Base-by-base conservation (phyloP, 106 monocot genomes). In the Platanthera zijinensis region DNA sequence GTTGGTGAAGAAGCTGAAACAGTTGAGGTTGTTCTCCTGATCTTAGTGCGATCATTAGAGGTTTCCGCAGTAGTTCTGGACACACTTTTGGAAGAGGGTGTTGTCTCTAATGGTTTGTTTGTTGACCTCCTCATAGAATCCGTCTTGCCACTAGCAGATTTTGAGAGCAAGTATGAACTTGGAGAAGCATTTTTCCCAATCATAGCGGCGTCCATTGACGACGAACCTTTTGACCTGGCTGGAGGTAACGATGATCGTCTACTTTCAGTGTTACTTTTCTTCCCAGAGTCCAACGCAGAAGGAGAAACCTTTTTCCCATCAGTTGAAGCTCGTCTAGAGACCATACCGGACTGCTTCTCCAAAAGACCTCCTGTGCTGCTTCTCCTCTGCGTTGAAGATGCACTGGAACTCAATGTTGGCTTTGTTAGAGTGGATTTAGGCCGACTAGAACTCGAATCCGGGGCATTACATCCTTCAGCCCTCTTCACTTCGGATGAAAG, bases 281-380 rank as follows among this genome's bases (percentile, higher is more conserved):
- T 90, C 0, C 50, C 50, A 51, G 79, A 72, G 28, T 80, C 84
- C 10, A 84, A 59, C 49, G 74, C 28, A 9, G 87, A 76, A 22
- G 80, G 52, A 80, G 80, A 68, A 70, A 76, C 76, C 73, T 82
- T 88, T 12, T 77, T 80, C 13, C 45, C 78, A 64, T 79, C 77
- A 54, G 17, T 48, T 13, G 82, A 57, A 76, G 57, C n/a, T n/a
- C 9, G 57, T 79, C 66, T 89, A 21, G 79, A 46, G 15, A 53
- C 52, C 9, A 57, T 46, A 13, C 19, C 49, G 1, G 75, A 4
- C 32, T 75, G 80, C 74, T 79, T 88, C 53, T 80, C 80, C 10
- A 69, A 8, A 51, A 83, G 32, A 5, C 76, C 77, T 30, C 90
- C 88, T 2, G 85, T 88, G 84, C 87, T 94, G 61, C 84, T 90